Base-by-base conservation (phyloP, 1,284 basidiomycete genomes). In the Puccinia coronata region DNA sequence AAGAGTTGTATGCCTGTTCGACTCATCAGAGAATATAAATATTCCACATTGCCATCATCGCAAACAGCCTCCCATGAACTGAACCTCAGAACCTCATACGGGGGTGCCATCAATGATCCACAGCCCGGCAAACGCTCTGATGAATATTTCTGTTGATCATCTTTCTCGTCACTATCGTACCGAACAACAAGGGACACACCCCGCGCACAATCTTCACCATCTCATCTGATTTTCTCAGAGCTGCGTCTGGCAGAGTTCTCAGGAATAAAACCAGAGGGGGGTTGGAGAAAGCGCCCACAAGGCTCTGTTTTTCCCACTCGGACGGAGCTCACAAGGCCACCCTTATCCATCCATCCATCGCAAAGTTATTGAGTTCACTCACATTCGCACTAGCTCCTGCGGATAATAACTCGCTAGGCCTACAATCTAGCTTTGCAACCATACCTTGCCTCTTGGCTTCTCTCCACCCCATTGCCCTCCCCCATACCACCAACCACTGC, bases 21-120 rank as follows among this genome's bases (percentile, higher is more conserved):
- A n/a, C n/a, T n/a, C n/a, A n/a, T n/a, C n/a, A 67, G 63, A 67
- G 63, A 67, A 47, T 67, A 67, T 47, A 67, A 43, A 67, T 67
- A 67, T 14, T 23, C n/a, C 23, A 12, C 41, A 63, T 39, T 20
- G 16, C 36, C 18, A 63, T 39, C 61, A 47, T 43, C 63, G 16
- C 41, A 47, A 12, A 67, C n/a, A 43, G 41, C 41, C 11, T 67
- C 63, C 63, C 41, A 43, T 63, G 61, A 67, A 28, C 41, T 41
- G 41, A 67, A 23, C 63, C 51, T 53, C n/a, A n/a, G n/a, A n/a
- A 16, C 43, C 43, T 47, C 23, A 63, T 16, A 41, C 61, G 61
- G 61, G 36, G 61, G 59, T 61, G 16, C 36, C 18, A 63, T 63
- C 36, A 39, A 23, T 63, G 61, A 63, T 39, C 36, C 61, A 39